These are phyloP conservation scores for Alternaria atra DNA, from an alignment of 2,329 filamentous ascomycete species.

Conservation along the genomic window DNA sequence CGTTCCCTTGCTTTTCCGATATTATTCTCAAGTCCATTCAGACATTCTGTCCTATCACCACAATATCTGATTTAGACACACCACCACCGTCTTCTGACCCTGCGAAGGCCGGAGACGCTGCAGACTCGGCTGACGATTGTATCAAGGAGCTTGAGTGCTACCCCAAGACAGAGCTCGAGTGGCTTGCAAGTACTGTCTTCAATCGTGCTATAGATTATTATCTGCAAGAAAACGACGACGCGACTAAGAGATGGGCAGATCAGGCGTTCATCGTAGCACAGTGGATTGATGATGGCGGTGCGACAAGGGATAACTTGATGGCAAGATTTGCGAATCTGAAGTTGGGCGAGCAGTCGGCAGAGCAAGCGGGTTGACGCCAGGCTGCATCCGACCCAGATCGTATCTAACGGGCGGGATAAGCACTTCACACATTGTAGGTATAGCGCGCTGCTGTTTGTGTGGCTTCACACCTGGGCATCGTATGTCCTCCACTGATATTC, in stretches of 20 bases:
- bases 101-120: conserved; percentile 8
- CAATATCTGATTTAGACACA: conserved; percentile 17
- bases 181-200: conserved; percentile 69
- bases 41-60: not conserved
- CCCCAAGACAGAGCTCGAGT: conserved; percentile 75
- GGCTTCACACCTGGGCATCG: conserved; percentile 5
- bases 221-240: conserved; percentile 59
- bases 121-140: conserved; percentile 31
- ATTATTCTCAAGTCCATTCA: conserved; percentile 15
- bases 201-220: conserved; percentile 74
- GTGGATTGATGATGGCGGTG: conserved; percentile 62
- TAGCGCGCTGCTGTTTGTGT: conserved; percentile 7
- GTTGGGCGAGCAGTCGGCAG: conserved; percentile 6
- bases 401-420: not conserved
- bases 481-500: not conserved
- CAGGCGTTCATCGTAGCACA: conserved; percentile 70
- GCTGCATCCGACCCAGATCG: not conserved
- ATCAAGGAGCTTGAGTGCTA: conserved; percentile 60
- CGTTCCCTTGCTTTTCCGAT: not conserved
- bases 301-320: conserved; percentile 40
- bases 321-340: conserved; percentile 55
- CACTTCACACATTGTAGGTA: conserved; percentile 2
- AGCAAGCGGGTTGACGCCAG: not conserved
- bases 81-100: conserved; percentile 25
- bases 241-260: conserved; percentile 69